Conservation (phyloP, 139 green algal species). For the Closterium sp. region DNA sequence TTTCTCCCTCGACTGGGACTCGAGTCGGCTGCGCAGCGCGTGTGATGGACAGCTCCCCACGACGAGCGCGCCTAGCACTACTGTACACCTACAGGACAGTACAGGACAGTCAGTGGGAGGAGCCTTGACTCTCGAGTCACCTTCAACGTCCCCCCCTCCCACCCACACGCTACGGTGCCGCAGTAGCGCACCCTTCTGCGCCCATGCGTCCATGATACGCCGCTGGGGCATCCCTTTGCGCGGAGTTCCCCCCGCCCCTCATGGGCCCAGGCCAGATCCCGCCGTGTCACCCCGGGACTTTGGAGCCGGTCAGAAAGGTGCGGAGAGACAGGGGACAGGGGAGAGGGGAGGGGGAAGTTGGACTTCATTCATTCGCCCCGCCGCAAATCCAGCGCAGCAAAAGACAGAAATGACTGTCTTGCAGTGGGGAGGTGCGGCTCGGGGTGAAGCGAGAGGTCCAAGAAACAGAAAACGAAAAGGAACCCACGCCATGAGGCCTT, state of each 20-base stretch:
- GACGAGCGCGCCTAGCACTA: background rate
- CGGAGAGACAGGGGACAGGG: background rate
- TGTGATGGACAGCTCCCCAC: too few relatives aligned
- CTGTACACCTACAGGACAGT: background rate
- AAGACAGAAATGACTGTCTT: background rate
- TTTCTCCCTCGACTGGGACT: too few relatives aligned
- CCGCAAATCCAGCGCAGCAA: background rate
- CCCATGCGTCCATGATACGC: background rate
- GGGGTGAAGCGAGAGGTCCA: background rate
- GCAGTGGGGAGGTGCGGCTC: background rate
- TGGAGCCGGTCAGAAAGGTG: background rate
- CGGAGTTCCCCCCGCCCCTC: too few relatives aligned
- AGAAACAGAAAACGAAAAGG: background rate
- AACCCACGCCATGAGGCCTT: background rate
- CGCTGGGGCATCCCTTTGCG: background rate
- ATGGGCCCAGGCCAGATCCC: background rate
- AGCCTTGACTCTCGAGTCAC: background rate
- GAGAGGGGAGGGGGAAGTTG: too few relatives aligned
- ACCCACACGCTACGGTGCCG: background rate
- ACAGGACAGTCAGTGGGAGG: too few relatives aligned
- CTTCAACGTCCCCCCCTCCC: background rate
- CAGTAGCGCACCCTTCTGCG: background rate
- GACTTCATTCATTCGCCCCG: background rate
- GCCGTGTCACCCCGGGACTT: background rate
- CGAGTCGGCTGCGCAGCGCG: too few relatives aligned